Percentiles rank a stretch among this genome's conserved stretches.
phyloP scores from a whole-genome alignment of 805 yeast genomes.

The Clavispora carvajalis region DNA sequence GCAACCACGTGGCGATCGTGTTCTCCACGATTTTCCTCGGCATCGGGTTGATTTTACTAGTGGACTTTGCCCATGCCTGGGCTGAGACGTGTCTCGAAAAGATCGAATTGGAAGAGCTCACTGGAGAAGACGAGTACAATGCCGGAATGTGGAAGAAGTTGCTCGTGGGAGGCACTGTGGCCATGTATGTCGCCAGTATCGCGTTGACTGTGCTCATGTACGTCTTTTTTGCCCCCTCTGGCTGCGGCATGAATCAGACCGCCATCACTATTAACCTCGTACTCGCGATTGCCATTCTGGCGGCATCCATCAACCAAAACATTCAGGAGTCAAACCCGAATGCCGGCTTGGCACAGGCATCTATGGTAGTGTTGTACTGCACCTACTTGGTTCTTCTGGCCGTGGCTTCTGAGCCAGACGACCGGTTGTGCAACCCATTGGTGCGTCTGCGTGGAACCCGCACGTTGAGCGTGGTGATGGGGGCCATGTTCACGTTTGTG shows the following conservation, averaged over 20 bases:
- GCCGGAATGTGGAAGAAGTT: constrained; percentile 71
- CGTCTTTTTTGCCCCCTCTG: constrained; percentile 70
- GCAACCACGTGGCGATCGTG: constrained; percentile 80
- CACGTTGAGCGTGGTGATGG: constrained; percentile 78
- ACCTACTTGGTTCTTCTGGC: constrained; percentile 89
- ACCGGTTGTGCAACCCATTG: constrained; percentile 84
- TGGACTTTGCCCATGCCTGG: constrained; percentile 98
- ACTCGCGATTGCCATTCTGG: constrained; percentile 58
- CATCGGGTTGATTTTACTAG: constrained; percentile 83
- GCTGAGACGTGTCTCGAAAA: constrained; percentile 92
- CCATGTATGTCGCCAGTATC: constrained; percentile 74
- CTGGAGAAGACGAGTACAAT: constrained; percentile 44
- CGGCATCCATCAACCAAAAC: constrained; percentile 68
- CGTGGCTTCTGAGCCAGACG: constrained; percentile 95
- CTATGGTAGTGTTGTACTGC: constrained; percentile 92
- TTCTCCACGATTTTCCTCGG: constrained; percentile 82
- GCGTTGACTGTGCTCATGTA: constrained; percentile 76
- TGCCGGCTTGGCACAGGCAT: constrained; percentile 94
- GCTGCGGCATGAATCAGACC: constrained; percentile 85
- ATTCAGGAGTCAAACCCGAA: constrained; percentile 91
- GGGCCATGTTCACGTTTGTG: constrained; percentile 88
- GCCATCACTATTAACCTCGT: constrained; percentile 77
- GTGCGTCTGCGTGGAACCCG: constrained; percentile 87
- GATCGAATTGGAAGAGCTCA: constrained; percentile 68
- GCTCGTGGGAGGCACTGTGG: constrained; percentile 78